Evolutionary conservation across 148 eudicot species (phyloP).

Genomic region (Silene conica): DNA sequence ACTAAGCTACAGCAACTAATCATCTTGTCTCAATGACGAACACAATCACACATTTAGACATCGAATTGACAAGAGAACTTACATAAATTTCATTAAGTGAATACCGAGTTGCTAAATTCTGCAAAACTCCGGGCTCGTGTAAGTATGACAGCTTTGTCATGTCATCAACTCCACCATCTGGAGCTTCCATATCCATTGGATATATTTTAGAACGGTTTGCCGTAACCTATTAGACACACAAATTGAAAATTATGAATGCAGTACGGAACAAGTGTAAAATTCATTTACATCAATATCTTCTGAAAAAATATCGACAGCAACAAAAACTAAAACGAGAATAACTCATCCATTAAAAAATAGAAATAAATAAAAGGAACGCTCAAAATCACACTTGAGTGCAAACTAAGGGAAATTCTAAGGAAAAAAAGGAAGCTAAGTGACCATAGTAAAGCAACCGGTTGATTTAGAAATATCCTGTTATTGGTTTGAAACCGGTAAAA

Average conservation of each 20-base stretch:
- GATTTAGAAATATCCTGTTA: not conserved
- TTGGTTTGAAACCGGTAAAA: not conserved
- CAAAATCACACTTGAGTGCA: too few relatives aligned
- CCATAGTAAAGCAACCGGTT: not conserved
- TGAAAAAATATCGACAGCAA: too few relatives aligned
- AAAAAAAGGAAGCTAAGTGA: too few relatives aligned
- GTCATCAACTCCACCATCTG: constrained; percentile 93
- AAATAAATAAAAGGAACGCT: too few relatives aligned
- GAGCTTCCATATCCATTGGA: constrained; percentile 89
- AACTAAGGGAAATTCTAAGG: too few relatives aligned
- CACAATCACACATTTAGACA: constrained; percentile 13
- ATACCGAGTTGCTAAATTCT: constrained; percentile 72
- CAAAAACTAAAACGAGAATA: not conserved
- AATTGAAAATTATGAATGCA: not conserved
- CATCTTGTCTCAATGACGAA: constrained; percentile 29
- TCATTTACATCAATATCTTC: not conserved
- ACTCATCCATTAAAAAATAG: not conserved
- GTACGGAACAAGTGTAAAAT: too few relatives aligned
- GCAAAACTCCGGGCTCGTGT: constrained; percentile 94
- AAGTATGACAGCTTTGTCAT: constrained; percentile 91
- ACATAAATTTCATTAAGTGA: constrained; percentile 85
- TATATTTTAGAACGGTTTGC: constrained; percentile 48
- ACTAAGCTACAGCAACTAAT: constrained; percentile 35
- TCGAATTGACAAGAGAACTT: constrained; percentile 29
- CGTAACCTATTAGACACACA: constrained; percentile 36